Percentiles rank a stretch among this genome's conserved stretches.
Evolutionary conservation across 257 asterid genomes (phyloP).

Genomic region (Capsicum pubescens): DNA sequence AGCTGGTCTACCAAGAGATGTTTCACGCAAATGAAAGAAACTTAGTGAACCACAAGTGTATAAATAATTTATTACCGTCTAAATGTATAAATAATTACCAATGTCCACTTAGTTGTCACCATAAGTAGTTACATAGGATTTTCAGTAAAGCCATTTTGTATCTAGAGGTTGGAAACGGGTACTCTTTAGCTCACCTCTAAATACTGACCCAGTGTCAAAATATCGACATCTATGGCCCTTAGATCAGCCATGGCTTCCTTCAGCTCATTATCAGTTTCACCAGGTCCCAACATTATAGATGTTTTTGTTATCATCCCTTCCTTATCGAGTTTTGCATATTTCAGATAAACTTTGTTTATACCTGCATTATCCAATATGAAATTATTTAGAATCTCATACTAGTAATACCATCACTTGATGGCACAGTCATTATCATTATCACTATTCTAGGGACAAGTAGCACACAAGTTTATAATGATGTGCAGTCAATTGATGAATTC

Average conservation of each 20-base stretch:
- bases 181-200: slow-evolving; percentile 64
- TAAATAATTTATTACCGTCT: too few relatives aligned
- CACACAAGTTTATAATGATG: not conserved
- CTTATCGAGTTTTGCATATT: slow-evolving; percentile 82
- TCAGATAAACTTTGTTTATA: slow-evolving; percentile 90
- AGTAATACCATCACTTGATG: not conserved
- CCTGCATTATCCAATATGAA: slow-evolving; percentile 52
- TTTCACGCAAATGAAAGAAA: too few relatives aligned
- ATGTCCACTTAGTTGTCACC: too few relatives aligned
- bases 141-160: not conserved
- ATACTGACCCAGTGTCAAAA: slow-evolving; percentile 92
- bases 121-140: not conserved
- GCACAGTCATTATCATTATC: not conserved
- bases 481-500: not conserved
- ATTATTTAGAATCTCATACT: slow-evolving; percentile 24
- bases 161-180: not conserved
- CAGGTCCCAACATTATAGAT: slow-evolving; percentile 96
- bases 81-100: too few relatives aligned
- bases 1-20: too few relatives aligned
- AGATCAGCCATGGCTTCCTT: slow-evolving; percentile 90
- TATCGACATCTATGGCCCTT: slow-evolving; percentile 88
- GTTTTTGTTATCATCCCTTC: slow-evolving; percentile 93
- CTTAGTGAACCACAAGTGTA: too few relatives aligned
- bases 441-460: not conserved
- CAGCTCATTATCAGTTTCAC: slow-evolving; percentile 91